phyloP scores from a whole-genome alignment of 805 yeast genomes.

The Maudiozyma serrabonitensis region DNA sequence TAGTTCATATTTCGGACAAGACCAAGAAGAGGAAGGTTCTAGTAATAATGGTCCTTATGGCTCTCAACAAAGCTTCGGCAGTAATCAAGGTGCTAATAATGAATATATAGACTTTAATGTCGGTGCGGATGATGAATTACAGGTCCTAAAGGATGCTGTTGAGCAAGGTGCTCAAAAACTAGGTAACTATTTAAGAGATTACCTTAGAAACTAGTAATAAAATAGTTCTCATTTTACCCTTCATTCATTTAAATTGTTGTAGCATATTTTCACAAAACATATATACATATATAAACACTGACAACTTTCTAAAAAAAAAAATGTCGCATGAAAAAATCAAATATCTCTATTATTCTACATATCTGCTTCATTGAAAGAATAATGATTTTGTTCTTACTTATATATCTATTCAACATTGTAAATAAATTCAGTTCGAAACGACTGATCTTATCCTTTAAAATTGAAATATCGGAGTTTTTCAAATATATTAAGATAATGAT shows the following conservation, averaged over 20 bases:
- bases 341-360: too few relatives aligned
- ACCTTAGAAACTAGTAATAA: constrained; percentile 38
- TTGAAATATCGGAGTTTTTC: too few relatives aligned
- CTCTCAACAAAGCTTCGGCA: constrained; percentile 19
- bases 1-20: constrained; percentile 84
- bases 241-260: constrained; percentile 5
- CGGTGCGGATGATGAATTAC: constrained; percentile 81
- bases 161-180: constrained; percentile 90
- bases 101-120: constrained; percentile 61
- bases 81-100: constrained; percentile 14
- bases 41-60: constrained; percentile 8
- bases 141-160: constrained; percentile 78
- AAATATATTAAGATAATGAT: too few relatives aligned
- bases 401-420: too few relatives aligned
- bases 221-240: neutral
- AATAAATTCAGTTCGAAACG: too few relatives aligned
- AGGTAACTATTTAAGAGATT: constrained; percentile 79
- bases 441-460: too few relatives aligned
- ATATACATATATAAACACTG: too few relatives aligned
- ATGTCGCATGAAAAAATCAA: too few relatives aligned
- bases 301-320: too few relatives aligned
- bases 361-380: too few relatives aligned
- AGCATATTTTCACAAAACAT: neutral
- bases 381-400: too few relatives aligned
- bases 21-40: constrained; percentile 37